A percentile compares a stretch with the other conserved stretches of the same genome.
phyloP scores from a whole-genome alignment of 169 alveolate genomes.

The Miamiensis avidus region DNA sequence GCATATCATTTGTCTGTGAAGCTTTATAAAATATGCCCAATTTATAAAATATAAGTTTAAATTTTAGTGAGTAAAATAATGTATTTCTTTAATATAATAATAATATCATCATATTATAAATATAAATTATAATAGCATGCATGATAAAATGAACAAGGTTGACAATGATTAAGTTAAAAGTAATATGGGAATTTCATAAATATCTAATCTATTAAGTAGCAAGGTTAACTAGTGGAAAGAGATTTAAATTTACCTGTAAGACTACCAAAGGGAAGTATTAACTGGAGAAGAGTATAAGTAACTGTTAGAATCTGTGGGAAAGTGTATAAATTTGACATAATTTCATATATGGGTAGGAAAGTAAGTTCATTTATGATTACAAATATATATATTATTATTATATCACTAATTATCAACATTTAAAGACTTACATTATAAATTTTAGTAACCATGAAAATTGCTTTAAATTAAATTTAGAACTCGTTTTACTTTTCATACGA shows the following conservation, averaged over 20 bases:
- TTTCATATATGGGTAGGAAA: no score
- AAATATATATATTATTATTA: no score
- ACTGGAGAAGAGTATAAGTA: neutral
- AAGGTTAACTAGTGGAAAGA: no score
- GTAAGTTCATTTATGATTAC: neutral
- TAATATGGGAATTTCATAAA: neutral
- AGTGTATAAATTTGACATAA: no score
- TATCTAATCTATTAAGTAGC: no score
- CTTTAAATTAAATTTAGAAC: no score
- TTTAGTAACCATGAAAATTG: no score
- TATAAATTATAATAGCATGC: neutral
- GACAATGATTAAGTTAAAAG: neutral
- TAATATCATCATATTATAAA: neutral
- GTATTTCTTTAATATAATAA: no score
- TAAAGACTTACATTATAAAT: no score
- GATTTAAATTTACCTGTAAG: neutral
- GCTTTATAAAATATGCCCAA: neutral
- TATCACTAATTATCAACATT: no score
- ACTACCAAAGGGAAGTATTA: neutral
- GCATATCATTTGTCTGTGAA: neutral
- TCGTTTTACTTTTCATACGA: no score
- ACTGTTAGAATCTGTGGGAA: neutral
- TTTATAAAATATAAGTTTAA: no score
- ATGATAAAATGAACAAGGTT: neutral
- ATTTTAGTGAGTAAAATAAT: neutral